Evolutionary conservation across 2,329 filamentous ascomycete species (phyloP), one percentile per base, ranked within the genome.

Genomic region (Penicillium sp.): DNA sequence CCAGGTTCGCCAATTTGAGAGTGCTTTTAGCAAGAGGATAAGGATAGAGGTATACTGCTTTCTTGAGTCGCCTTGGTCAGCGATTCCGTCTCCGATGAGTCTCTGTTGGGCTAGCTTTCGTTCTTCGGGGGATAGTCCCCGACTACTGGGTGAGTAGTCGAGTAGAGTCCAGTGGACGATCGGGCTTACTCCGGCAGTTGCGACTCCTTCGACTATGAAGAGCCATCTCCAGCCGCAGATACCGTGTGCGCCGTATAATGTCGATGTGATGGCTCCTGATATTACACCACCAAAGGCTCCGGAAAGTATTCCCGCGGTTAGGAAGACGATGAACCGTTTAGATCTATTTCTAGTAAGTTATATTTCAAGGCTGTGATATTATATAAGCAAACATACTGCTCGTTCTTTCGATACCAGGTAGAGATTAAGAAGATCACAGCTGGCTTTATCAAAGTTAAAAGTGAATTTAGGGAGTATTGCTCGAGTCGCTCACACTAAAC

Each of bases 171-270:
- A 54, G 12, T 53, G 39, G 2, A 36, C 44, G 7, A 54, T n/a
- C 3, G 57, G n/a, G 13, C 43, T 49, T 4, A 54, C 19, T 2
- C 44, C 54, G 8, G 45, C 45, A 36, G 58, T 60, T n/a, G 45
- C n/a, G 17, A 43, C 33, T 6, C 58, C 50, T 36, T 57, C 49
- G 39, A 55, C 41, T 13, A 57, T 60, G 36, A 60, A 57, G 2
- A 57, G 49, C 58, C 58, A 60, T 9, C 54, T 25, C 58, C 54
- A 60, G 10, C 58, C 54, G 1, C 54, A 44, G 15, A 54, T 47
- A 6, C 35, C 45, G 35, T 42, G 39, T 25, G 17, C n/a, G 17
- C 58, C 58, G 15, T 60, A 54, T 19, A 57, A 48, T 12, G 29
- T 51, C n/a, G 38, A 45, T 5, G 49, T 49, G 15, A 60, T 57